phyloP scores from a whole-genome alignment of 148 eudicot genomes.

The Selenicereus undatus region DNA sequence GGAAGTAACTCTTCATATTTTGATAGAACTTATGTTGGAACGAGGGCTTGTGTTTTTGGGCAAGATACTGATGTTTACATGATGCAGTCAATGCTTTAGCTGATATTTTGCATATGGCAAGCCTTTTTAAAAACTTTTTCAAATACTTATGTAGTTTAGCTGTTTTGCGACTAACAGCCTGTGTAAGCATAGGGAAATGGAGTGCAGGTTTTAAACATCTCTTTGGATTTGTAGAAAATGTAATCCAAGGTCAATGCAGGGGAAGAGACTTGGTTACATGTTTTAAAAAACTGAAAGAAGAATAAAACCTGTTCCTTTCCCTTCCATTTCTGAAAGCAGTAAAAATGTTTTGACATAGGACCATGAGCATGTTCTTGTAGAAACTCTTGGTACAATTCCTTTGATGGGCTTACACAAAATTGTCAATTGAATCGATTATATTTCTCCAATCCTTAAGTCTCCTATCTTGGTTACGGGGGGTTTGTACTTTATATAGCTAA shows the following conservation, averaged over 20 bases:
- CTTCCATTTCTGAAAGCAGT: not conserved
- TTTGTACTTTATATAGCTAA: not conserved
- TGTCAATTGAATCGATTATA: too few species aligned
- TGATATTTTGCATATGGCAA: not conserved
- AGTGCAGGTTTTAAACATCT: too few species aligned
- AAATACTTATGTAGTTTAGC: not conserved
- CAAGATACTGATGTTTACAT: not conserved
- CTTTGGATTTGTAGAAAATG: too few species aligned
- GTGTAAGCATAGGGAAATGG: too few species aligned
- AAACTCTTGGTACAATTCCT: too few species aligned
- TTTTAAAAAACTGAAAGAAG: not conserved
- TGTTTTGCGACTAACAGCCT: not conserved
- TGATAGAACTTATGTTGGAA: not conserved
- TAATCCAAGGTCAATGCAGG: too few species aligned
- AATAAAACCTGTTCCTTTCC: not conserved
- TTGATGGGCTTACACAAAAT: not conserved
- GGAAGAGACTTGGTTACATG: not conserved
- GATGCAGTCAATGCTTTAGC: not conserved
- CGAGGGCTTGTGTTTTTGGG: not conserved
- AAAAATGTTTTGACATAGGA: too few species aligned
- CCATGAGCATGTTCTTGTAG: too few species aligned
- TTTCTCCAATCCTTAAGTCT: too few species aligned
- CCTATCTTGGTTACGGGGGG: not conserved
- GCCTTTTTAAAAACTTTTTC: not conserved
- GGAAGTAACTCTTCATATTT: not conserved